phyloP scores from a whole-genome alignment of 164 flowering plant genomes.

The Saururus chinensis region DNA sequence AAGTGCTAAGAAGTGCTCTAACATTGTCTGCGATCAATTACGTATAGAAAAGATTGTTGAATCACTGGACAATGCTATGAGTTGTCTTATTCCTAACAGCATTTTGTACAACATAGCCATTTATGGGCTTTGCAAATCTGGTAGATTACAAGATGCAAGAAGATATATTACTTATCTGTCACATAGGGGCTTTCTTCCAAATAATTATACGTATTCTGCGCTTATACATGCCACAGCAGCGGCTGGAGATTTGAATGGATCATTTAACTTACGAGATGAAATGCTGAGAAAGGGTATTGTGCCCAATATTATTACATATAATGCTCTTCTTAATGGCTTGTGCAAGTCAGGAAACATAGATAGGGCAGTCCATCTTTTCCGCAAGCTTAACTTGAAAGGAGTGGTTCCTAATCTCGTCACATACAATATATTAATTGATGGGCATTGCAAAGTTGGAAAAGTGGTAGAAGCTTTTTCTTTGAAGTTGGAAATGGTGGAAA shows the following conservation, averaged over 20 bases:
- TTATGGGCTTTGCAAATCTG: slow-evolving; percentile 59
- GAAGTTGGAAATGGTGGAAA: slow-evolving; percentile 45
- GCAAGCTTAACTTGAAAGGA: slow-evolving; percentile 48
- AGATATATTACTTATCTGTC: slow-evolving; percentile 28
- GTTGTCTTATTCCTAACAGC: slow-evolving; percentile 32
- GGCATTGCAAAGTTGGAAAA: slow-evolving; percentile 38
- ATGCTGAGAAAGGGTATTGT: slow-evolving; percentile 52
- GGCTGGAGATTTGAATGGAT: slow-evolving; percentile 56
- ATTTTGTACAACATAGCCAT: slow-evolving; percentile 58
- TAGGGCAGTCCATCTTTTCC: slow-evolving; percentile 59
- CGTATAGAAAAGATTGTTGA: slow-evolving; percentile 25
- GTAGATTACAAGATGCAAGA: slow-evolving; percentile 50
- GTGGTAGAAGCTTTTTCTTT: slow-evolving; percentile 40
- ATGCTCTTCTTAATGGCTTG: slow-evolving; percentile 70
- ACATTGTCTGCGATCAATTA: background rate
- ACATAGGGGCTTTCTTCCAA: slow-evolving; percentile 51
- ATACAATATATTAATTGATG: slow-evolving; percentile 60
- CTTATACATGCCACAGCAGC: slow-evolving; percentile 53
- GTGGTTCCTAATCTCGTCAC: slow-evolving; percentile 53
- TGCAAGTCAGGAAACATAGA: slow-evolving; percentile 66
- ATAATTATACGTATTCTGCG: slow-evolving; percentile 63
- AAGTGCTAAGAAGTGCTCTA: slow-evolving; percentile 10
- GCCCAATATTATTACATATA: slow-evolving; percentile 56
- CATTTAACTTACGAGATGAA: slow-evolving; percentile 64
- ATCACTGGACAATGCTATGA: slow-evolving; percentile 31